Percentiles rank a stretch among this genome's conserved stretches.
phyloP scores from a whole-genome alignment of 164 flowering plant genomes.

The Nelumbo lutea region DNA sequence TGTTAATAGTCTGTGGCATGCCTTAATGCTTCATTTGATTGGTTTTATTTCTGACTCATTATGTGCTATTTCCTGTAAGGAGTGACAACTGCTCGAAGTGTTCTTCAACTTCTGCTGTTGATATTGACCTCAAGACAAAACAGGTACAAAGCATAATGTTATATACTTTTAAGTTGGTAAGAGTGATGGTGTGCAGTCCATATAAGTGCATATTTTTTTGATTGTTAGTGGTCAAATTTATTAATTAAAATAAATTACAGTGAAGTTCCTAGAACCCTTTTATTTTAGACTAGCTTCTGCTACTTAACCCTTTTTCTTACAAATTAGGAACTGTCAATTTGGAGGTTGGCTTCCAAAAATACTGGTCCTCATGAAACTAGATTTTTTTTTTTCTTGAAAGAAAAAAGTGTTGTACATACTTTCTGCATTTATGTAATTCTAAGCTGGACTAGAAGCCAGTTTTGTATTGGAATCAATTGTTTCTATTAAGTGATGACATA shows the following conservation, averaged over 20 bases:
- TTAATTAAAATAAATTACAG: too few relatives aligned
- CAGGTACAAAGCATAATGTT: slow-evolving; percentile 38
- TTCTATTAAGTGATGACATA: neutral
- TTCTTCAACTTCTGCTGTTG: slow-evolving; percentile 28
- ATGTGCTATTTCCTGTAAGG: slow-evolving; percentile 27
- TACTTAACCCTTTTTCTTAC: too few relatives aligned
- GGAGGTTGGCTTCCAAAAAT: too few relatives aligned
- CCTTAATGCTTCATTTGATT: neutral
- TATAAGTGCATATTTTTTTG: neutral
- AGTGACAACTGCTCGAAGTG: slow-evolving; percentile 37
- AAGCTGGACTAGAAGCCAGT: neutral
- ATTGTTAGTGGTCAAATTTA: too few relatives aligned
- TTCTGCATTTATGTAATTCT: too few relatives aligned
- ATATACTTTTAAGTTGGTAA: neutral
- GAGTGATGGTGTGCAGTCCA: neutral
- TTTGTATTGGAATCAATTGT: neutral
- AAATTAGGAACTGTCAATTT: too few relatives aligned
- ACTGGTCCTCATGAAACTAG: too few relatives aligned
- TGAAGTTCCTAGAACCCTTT: too few relatives aligned
- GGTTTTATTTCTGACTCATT: slow-evolving; percentile 3
- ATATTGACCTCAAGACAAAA: slow-evolving; percentile 45
- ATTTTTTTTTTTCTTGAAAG: too few relatives aligned
- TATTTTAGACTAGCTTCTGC: too few relatives aligned
- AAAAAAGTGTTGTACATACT: too few relatives aligned
- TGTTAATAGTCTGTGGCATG: neutral